Conservation (phyloP, 2,329 filamentous ascomycete genomes). For the Claviceps sp. region DNA sequence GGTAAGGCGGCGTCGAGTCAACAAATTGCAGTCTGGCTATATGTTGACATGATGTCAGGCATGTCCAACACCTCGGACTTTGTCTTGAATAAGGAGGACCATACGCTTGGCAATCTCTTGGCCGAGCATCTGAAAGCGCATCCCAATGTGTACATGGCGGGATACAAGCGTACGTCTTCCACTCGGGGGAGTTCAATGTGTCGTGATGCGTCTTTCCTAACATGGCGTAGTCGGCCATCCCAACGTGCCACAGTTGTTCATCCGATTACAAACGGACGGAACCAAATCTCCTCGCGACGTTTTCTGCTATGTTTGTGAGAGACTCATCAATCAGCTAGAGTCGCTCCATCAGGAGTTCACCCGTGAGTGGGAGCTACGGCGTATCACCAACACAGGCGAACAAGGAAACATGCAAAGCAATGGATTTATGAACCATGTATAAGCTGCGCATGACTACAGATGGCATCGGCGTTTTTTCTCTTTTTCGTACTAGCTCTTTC, state of each 20-base stretch:
- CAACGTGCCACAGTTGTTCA: constrained; percentile 46
- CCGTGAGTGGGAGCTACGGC: constrained; percentile 79
- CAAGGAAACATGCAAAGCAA: constrained; percentile 31
- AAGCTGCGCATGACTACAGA: background rate
- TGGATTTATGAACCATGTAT: constrained; percentile 15
- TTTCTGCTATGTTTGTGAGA: constrained; percentile 65
- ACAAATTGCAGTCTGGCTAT: background rate
- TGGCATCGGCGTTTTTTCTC: constrained; percentile 14
- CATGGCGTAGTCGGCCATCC: constrained; percentile 35
- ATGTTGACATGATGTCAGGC: constrained; percentile 27
- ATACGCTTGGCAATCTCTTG: constrained; percentile 86
- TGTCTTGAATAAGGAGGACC: constrained; percentile 90
- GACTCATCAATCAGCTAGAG: constrained; percentile 69
- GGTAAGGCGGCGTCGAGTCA: constrained; percentile 40
- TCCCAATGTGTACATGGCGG: constrained; percentile 75
- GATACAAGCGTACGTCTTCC: constrained; percentile 62
- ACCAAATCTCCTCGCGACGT: constrained; percentile 80
- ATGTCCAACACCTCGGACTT: constrained; percentile 95
- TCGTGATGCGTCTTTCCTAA: constrained; percentile 1
- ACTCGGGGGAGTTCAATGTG: constrained; percentile 13
- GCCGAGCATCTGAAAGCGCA: constrained; percentile 75
- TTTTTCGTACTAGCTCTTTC: background rate
- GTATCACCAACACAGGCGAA: constrained; percentile 61
- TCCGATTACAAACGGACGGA: constrained; percentile 89
- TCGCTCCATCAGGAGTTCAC: constrained; percentile 79